Evolutionary conservation across 129 eudicot species (phyloP).

Genomic region (Dittrichia graveolens): DNA sequence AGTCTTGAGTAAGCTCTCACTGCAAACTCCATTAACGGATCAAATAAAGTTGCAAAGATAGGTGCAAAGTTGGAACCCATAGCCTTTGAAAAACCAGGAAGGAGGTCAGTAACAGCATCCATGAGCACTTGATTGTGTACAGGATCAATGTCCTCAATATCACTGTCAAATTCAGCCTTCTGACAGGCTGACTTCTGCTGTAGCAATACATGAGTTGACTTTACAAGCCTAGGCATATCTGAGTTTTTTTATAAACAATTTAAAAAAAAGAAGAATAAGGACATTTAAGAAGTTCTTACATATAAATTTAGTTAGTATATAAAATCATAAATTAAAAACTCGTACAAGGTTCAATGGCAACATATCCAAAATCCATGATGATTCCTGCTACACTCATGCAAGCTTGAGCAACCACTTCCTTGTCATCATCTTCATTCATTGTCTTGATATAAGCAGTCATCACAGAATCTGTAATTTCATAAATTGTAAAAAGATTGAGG

Average conservation of each 20-base stretch:
- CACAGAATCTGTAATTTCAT: conserved; percentile 57
- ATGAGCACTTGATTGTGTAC: conserved; percentile 84
- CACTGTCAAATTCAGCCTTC: conserved; percentile 62
- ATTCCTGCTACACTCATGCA: conserved; percentile 80
- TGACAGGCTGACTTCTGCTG: conserved; percentile 77
- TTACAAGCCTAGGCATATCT: conserved; percentile 78
- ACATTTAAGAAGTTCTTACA: conserved; percentile 16
- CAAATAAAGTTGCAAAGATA: conserved; percentile 61
- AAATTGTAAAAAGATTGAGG: not conserved
- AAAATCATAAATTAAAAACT: conserved; percentile 2
- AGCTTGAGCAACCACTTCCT: conserved; percentile 97
- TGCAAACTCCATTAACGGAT: conserved; percentile 77
- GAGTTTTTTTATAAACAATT: conserved; percentile 3
- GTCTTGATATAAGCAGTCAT: conserved; percentile 83
- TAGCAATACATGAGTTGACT: conserved; percentile 65
- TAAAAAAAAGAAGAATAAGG: conserved; percentile 3
- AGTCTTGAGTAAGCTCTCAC: conserved; percentile 53
- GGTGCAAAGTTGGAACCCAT: conserved; percentile 87
- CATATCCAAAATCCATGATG: conserved; percentile 65
- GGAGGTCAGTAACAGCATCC: conserved; percentile 98
- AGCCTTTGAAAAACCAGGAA: conserved; percentile 86
- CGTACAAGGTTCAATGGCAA: conserved; percentile 71
- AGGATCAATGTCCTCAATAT: conserved; percentile 61
- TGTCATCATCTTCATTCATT: conserved; percentile 94
- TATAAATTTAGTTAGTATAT: not conserved